Conservation (phyloP, 805 yeast genomes). For the Wickerhamomyces mucosus region DNA sequence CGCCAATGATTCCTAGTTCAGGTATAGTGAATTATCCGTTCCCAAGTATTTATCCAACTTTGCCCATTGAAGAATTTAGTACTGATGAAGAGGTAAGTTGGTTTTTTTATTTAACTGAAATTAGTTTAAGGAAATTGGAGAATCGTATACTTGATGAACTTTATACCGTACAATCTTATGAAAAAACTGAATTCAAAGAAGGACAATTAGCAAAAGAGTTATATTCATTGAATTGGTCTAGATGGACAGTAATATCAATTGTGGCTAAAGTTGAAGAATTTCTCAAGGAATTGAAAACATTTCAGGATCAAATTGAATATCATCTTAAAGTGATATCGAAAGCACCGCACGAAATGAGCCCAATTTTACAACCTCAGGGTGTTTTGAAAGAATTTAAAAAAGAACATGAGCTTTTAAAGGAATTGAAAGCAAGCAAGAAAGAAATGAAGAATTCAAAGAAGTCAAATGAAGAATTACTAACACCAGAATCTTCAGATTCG, state of each 20-base stretch:
- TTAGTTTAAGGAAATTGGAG: constrained; percentile 16
- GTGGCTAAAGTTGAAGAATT: constrained; percentile 5
- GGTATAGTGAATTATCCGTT: constrained; percentile 18
- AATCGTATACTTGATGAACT: constrained; percentile 17
- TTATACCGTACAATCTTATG: constrained; percentile 9
- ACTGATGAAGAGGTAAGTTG: constrained; percentile 15
- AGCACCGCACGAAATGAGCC: too few species aligned
- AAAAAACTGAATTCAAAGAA: constrained; percentile 1
- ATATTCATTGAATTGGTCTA: constrained; percentile 13
- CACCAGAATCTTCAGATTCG: not conserved
- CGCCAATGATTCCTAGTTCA: constrained; percentile 18
- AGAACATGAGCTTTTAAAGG: not conserved
- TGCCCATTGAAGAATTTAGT: constrained; percentile 9
- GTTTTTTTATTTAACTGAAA: constrained; percentile 19
- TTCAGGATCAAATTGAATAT: constrained; percentile 11
- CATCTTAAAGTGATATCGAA: constrained; percentile 9
- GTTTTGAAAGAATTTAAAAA: constrained; percentile 8
- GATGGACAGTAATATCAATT: constrained; percentile 7
- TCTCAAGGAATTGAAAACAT: constrained; percentile 11
- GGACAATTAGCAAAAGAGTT: constrained; percentile 9
- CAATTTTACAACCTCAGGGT: constrained; percentile 16
- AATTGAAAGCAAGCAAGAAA: not conserved
- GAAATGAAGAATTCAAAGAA: not conserved
- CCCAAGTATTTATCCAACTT: constrained; percentile 15
- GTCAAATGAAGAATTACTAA: too few species aligned